Evolutionary conservation across 306 rosid genomes (phyloP), one percentile per base, ranked within the genome.

Genomic region (Gastrolobium villosum): DNA sequence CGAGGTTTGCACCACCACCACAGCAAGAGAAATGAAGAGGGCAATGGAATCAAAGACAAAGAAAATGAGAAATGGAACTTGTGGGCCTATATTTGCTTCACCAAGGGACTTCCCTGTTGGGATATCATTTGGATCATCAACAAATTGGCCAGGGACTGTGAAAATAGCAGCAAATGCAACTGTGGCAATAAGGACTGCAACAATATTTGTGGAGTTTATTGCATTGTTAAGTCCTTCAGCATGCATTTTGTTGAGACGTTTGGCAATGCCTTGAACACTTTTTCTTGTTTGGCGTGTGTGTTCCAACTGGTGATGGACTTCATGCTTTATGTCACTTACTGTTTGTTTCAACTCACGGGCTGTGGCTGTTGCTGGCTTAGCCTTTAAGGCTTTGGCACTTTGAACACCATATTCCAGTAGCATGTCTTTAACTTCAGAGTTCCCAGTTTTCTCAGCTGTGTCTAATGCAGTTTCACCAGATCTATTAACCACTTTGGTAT

Each of bases 121-220:
- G 10, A 92, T 2, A 2, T 81, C 4, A 0, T 53, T 0, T 2
- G 94, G 87, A 74, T 92, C 80, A 66, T 94, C 96, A 0, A 75
- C 93, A 9, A 85, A 94, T 64, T 94, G 98, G 32, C 98, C 97
- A 0, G 98, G 98, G 81, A 94, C 93, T 0, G 92, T 88, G 84
- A 88, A 94, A 3, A 94, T 94, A 63, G 97, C 98, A 1, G 98
- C 98, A 43, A 94, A 94, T 6, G 98, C 97, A 1, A 92, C 98
- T 0, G 97, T 94, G 83, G 97, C 98, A 11, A 94, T 94, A 74
- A 94, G 97, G 53, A 94, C 97, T 0, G 98, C 98, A 2, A 92
- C 97, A 5, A 92, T 96, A 0, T 91, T 94, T 1, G 96, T 94
- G 37, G 98, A 94, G 86, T 87, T 90, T 57, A 94, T 94, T 31